Percentiles rank a stretch among this genome's conserved stretches.
These are phyloP conservation scores for Hyaloscypha hepaticicola DNA, from an alignment of 495 filamentous ascomycete genomes.

Conservation along the genomic window DNA sequence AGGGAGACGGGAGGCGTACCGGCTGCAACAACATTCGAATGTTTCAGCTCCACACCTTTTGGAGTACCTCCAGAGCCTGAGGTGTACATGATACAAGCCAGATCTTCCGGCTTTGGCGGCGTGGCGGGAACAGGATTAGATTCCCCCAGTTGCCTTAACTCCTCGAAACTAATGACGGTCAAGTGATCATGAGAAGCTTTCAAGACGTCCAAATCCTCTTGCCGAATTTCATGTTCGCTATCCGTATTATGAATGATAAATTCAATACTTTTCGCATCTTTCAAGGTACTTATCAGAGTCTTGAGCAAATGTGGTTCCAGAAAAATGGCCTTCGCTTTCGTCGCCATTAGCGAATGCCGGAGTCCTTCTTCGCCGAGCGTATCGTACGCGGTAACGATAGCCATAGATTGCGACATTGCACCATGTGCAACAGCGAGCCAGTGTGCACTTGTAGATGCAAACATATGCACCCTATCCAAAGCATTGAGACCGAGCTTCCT, in stretches of 20 bases:
- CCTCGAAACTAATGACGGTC: slow-evolving; percentile 77
- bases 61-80: slow-evolving; percentile 95
- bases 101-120: slow-evolving; percentile 76
- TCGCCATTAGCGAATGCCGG: slow-evolving; percentile 84
- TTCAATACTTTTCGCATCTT: slow-evolving; percentile 73
- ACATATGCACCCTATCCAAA: slow-evolving; percentile 55
- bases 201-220: slow-evolving; percentile 74
- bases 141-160: slow-evolving; percentile 75
- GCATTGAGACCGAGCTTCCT: slow-evolving; percentile 53
- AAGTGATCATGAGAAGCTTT: slow-evolving; percentile 66
- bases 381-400: slow-evolving; percentile 96
- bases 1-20: slow-evolving; percentile 71
- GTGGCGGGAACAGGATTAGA: slow-evolving; percentile 77
- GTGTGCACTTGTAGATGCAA: slow-evolving; percentile 62
- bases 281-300: slow-evolving; percentile 74
- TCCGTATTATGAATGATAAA: slow-evolving; percentile 83
- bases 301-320: slow-evolving; percentile 79
- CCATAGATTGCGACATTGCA: slow-evolving; percentile 84
- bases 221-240: slow-evolving; percentile 63
- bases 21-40: slow-evolving; percentile 82
- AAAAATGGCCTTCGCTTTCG: slow-evolving; percentile 84
- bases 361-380: slow-evolving; percentile 92
- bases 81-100: slow-evolving; percentile 99
- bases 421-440: slow-evolving; percentile 75
- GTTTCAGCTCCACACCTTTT: slow-evolving; percentile 90